phyloP scores from a whole-genome alignment of 1,284 basidiomycete species.

The Wolfiporia cocos region DNA sequence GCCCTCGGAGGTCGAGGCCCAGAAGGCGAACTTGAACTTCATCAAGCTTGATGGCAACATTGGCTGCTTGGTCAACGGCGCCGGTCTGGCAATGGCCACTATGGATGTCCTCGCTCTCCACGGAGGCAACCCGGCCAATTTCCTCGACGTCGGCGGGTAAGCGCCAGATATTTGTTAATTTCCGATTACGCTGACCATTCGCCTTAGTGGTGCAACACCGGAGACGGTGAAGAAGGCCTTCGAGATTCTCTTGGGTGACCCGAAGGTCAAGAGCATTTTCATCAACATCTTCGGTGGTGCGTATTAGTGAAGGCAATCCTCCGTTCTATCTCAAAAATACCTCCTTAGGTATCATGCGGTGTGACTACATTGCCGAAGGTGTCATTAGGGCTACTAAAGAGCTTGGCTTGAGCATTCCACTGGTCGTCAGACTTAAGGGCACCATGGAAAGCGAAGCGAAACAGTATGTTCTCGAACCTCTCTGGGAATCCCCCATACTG shows the following conservation, averaged over 20 bases:
- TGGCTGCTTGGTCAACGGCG: constrained; percentile 98
- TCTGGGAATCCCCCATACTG: no score
- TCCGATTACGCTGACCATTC: constrained; percentile 6
- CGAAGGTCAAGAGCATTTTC: constrained; percentile 96
- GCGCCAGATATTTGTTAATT: constrained; percentile 14
- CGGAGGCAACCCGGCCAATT: constrained; percentile 96
- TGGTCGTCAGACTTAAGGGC: constrained; percentile 94
- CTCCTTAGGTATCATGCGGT: constrained; percentile 96
- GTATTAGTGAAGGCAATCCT: no score
- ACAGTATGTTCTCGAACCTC: constrained; percentile 47
- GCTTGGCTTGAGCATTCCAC: constrained; percentile 78
- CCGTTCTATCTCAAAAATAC: no score
- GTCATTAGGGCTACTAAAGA: constrained; percentile 98
- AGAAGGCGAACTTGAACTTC: constrained; percentile 94
- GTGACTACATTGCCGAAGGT: constrained; percentile 95
- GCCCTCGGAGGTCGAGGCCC: constrained; percentile 93
- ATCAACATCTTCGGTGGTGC: constrained; percentile 93
- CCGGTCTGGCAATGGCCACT: constrained; percentile 99
- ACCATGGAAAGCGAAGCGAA: constrained; percentile 97
- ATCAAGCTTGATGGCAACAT: constrained; percentile 99
- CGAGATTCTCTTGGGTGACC: constrained; percentile 87
- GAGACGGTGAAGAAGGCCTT: constrained; percentile 99
- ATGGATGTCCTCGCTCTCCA: constrained; percentile 98
- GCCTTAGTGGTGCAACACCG: constrained; percentile 91
- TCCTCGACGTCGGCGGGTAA: constrained; percentile 95